phyloP scores from a whole-genome alignment of 108 stramenopile genomes.

The Discostella pseudostelligera region DNA sequence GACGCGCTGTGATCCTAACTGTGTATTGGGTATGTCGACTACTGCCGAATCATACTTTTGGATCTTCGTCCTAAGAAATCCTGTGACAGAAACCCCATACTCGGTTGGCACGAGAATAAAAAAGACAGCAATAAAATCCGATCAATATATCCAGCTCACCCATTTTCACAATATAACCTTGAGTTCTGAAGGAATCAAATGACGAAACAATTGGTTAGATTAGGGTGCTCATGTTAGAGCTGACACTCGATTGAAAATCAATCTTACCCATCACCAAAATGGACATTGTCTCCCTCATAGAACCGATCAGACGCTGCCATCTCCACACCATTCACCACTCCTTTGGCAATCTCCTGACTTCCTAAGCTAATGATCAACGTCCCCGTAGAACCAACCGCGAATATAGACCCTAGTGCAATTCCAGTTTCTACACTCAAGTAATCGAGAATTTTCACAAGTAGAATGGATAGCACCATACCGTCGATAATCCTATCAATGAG shows the following conservation, averaged over 20 bases:
- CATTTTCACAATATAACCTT: too few relatives aligned
- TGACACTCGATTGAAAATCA: too few relatives aligned
- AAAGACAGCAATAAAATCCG: too few relatives aligned
- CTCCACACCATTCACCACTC: slow-evolving; percentile 19
- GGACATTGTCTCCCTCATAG: slow-evolving; percentile 27
- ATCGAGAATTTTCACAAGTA: slow-evolving; percentile 21
- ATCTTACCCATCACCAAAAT: slow-evolving; percentile 30
- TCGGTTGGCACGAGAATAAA: too few relatives aligned
- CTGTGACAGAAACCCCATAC: too few relatives aligned
- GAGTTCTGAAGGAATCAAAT: too few relatives aligned
- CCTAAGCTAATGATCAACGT: slow-evolving; percentile 23
- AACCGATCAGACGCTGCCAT: slow-evolving; percentile 24
- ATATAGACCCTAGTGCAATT: slow-evolving; percentile 5
- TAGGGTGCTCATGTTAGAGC: too few relatives aligned
- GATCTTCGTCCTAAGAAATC: too few relatives aligned
- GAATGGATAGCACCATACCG: slow-evolving; percentile 5
- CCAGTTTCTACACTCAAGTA: slow-evolving; percentile 23
- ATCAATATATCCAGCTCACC: too few relatives aligned
- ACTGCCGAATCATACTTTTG: too few relatives aligned
- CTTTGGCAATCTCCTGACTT: slow-evolving; percentile 32
- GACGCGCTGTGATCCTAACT: slow-evolving; percentile 11
- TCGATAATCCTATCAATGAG: slow-evolving; percentile 27
- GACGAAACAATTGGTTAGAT: too few relatives aligned
- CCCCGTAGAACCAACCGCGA: slow-evolving; percentile 23
- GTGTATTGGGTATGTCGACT: too few relatives aligned